phyloP scores from a whole-genome alignment of 2,329 filamentous ascomycete genomes.

The Xylariaceae sp. region DNA sequence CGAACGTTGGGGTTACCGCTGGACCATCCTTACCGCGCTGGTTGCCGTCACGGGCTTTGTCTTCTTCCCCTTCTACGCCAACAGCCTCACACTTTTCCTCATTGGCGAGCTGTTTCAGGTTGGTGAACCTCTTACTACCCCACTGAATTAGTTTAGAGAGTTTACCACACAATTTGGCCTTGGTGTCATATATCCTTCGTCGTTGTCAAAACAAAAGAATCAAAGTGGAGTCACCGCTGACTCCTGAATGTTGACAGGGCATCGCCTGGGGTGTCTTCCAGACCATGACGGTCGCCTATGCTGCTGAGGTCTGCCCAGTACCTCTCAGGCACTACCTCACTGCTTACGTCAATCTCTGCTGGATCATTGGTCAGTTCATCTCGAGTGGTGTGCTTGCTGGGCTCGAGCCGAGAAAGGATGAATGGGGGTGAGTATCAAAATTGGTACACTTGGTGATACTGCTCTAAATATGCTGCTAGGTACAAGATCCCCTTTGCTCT shows the following conservation, averaged over 20 bases:
- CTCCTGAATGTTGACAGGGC: slow-evolving; percentile 22
- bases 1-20: slow-evolving; percentile 44
- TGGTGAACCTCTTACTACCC: too few species aligned
- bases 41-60: slow-evolving; percentile 43
- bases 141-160: too few species aligned
- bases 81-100: slow-evolving; percentile 40
- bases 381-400: slow-evolving; percentile 37
- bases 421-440: slow-evolving; percentile 32
- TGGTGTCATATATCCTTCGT: not conserved
- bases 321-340: slow-evolving; percentile 36
- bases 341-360: slow-evolving; percentile 36
- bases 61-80: slow-evolving; percentile 46
- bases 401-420: slow-evolving; percentile 28
- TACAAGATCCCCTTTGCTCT: slow-evolving; percentile 37
- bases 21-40: slow-evolving; percentile 45
- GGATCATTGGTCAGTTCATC: slow-evolving; percentile 44
- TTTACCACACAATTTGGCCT: not conserved
- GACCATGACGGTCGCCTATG: slow-evolving; percentile 36
- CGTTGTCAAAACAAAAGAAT: too few species aligned
- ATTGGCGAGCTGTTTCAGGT: slow-evolving; percentile 43
- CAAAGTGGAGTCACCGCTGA: not conserved
- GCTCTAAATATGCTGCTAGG: slow-evolving; percentile 15
- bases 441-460: not conserved
- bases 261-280: slow-evolving; percentile 42
- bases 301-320: slow-evolving; percentile 36